Conservation (phyloP, 192 early-diverging fungal genomes). For the Obelidium mucronatum region DNA sequence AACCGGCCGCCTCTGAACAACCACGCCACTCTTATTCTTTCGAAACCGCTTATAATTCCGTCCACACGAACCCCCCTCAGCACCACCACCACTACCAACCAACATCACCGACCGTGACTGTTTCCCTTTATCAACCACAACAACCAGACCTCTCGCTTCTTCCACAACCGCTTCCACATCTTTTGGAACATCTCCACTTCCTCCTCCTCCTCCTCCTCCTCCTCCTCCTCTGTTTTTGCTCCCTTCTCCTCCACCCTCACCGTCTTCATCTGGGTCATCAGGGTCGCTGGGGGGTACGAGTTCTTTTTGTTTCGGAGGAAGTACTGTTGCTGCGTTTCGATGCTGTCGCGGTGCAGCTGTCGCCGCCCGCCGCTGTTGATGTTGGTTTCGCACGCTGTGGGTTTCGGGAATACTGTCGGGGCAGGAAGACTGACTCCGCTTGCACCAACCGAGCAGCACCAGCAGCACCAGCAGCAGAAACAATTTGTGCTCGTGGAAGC, state of each 20-base stretch:
- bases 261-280: neutral
- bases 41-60: slow-evolving; percentile 9
- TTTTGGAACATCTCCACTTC: neutral
- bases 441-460: too few species aligned
- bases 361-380: neutral
- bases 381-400: neutral
- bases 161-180: neutral
- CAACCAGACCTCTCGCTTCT: neutral
- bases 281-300: neutral
- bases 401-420: too few species aligned
- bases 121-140: neutral
- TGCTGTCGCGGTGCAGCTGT: neutral
- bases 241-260: neutral
- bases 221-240: neutral
- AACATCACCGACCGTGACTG: neutral
- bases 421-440: too few species aligned
- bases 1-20: slow-evolving; percentile 4
- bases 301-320: neutral
- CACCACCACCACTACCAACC: neutral
- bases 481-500: too few species aligned
- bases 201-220: neutral
- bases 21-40: neutral
- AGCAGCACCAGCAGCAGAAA: too few species aligned
- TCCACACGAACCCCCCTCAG: neutral
- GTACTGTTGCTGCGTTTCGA: slow-evolving; percentile 6